phyloP scores from a whole-genome alignment of 2,329 filamentous ascomycete species.

The Coniochaeta ligniaria region DNA sequence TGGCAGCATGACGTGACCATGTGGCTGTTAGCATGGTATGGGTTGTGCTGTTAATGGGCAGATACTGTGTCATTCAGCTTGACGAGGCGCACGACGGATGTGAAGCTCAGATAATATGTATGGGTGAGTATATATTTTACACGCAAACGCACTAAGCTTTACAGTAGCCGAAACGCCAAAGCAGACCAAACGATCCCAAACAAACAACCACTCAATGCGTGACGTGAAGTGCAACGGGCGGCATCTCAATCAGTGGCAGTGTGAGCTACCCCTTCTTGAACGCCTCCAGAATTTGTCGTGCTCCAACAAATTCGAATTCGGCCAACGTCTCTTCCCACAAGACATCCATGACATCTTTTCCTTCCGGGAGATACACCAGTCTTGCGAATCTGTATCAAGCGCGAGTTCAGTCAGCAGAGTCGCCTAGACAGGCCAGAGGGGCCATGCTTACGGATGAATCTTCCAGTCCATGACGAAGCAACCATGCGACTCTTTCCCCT shows the following conservation, averaged over 20 bases:
- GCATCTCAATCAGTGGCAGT: neutral
- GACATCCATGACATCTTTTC: conserved; percentile 22
- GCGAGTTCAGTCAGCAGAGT: neutral
- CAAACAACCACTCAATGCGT: neutral
- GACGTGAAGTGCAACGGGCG: neutral
- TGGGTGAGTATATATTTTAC: neutral
- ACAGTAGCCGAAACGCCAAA: neutral
- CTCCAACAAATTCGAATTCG: conserved; percentile 24
- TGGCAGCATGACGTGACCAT: too few species aligned
- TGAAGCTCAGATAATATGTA: too few species aligned
- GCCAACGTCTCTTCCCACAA: conserved; percentile 31
- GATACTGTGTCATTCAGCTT: too few species aligned
- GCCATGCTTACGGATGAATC: conserved; percentile 32
- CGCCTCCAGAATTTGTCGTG: conserved; percentile 5
- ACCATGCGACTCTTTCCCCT: conserved; percentile 43
- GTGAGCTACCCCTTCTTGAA: neutral
- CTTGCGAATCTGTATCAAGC: conserved; percentile 18
- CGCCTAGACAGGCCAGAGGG: neutral
- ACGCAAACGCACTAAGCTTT: neutral
- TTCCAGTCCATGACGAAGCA: conserved; percentile 41
- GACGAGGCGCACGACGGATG: too few species aligned
- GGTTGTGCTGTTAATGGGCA: too few species aligned
- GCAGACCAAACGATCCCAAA: neutral
- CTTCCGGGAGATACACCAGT: conserved; percentile 25
- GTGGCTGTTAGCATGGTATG: too few species aligned